These are phyloP conservation scores for Trichoderma cornu-damae DNA, from an alignment of 2,329 filamentous ascomycete genomes.

Conservation along the genomic window DNA sequence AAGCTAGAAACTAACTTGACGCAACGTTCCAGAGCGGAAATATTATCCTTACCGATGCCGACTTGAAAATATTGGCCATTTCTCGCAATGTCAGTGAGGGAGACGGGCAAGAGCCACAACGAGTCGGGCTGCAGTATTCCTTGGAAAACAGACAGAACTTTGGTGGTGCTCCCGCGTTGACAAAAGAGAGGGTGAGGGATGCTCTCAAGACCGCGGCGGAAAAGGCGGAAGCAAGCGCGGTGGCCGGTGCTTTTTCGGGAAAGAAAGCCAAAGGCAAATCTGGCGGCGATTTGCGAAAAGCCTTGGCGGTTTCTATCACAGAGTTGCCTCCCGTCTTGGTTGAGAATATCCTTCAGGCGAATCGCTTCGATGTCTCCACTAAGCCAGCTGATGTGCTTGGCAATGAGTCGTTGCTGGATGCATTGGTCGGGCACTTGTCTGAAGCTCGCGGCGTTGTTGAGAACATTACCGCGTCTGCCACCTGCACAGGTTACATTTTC, in stretches of 20 bases:
- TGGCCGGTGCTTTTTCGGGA: slow-evolving; percentile 19
- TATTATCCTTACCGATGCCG: slow-evolving; percentile 81
- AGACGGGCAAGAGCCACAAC: slow-evolving; percentile 76
- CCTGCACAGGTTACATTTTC: slow-evolving; percentile 79
- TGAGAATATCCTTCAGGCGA: slow-evolving; percentile 73
- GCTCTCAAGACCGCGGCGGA: slow-evolving; percentile 64
- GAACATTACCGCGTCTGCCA: slow-evolving; percentile 60
- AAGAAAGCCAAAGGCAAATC: slow-evolving; percentile 71
- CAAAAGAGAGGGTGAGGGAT: slow-evolving; percentile 63
- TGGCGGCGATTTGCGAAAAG: slow-evolving; percentile 71
- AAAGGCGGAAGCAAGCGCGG: slow-evolving; percentile 46
- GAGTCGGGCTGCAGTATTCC: slow-evolving; percentile 71
- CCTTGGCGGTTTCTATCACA: slow-evolving; percentile 75
- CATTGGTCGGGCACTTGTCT: slow-evolving; percentile 62
- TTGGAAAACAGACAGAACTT: slow-evolving; percentile 82
- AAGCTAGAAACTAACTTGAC: neutral
- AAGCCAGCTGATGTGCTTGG: slow-evolving; percentile 66
- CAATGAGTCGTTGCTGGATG: slow-evolving; percentile 58
- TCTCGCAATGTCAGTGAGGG: slow-evolving; percentile 75
- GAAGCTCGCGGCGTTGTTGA: slow-evolving; percentile 66
- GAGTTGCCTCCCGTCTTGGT: slow-evolving; percentile 84
- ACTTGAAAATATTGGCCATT: slow-evolving; percentile 75
- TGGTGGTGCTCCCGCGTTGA: slow-evolving; percentile 66
- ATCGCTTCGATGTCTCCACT: slow-evolving; percentile 62
- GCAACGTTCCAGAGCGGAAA: slow-evolving; percentile 62